Evolutionary conservation across 163 green algal species (phyloP), one percentile per base, ranked within the genome.

Genomic region (Volvox carteri): DNA sequence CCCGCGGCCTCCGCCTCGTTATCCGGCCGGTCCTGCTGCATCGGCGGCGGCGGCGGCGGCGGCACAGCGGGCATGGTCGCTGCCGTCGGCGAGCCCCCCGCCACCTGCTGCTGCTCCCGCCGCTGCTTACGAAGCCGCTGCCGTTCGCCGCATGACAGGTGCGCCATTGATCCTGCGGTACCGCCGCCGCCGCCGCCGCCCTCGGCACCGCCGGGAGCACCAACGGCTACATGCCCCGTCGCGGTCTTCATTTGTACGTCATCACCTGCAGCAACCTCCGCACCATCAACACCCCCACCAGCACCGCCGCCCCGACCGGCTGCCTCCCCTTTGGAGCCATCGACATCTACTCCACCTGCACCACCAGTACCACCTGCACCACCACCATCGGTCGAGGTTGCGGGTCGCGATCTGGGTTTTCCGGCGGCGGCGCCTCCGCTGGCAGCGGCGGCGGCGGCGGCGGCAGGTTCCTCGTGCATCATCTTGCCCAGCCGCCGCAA

Each of bases 51-150:
- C 62, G 62, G 62, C n/a, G 25, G 62, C 62, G 62, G 62, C n/a
- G 62, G 62, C 62, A 28, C 23, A 4, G 35, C 9, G 23, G 41
- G 8, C n/a, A 3, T 16, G 18, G 72, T 35, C 8, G 5, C 65
- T 75, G 65, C 52, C 58, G n/a, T 6, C 58, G 16, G 19, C 58
- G 23, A 6, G 14, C 18, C 58, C 23, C 16, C 60, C 60, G 60
- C 19, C 11, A 4, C 60, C 14, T 1, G 23, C n/a, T 75, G 81
- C 18, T 80, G 37, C 76, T 56, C 21, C 30, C 50, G 65, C 19
- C 78, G 70, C 68, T 41, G 77, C 89, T 48, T 81, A 0, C 67
- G 67, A 21, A 89, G 84, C 84, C 70, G 84, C 84, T 89, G 84
- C 50, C 84, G 50, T 41, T 89, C 84, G 18, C 68, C 84, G 21